Evolutionary conservation across 441 rosid species (phyloP), one percentile per base, ranked within the genome.

Genomic region (Arabidopsis hybrid): DNA sequence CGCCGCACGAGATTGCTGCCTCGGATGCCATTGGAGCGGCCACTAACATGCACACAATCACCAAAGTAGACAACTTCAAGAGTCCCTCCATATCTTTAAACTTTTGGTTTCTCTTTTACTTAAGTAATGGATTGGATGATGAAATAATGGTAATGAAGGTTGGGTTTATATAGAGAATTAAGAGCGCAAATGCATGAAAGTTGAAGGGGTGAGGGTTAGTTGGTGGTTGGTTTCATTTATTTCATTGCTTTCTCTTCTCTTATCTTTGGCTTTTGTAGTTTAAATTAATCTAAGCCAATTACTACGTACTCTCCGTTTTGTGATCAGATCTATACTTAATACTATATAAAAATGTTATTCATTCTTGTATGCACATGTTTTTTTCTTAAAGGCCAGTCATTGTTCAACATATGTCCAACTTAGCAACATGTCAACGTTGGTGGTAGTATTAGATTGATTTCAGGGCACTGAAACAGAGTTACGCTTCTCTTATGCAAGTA

Each of bases 31-130:
- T 49, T 43, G 83, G 79, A 69, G 80, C 82, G 10, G 60, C 8
- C 14, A 72, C 73, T 61, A 86, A 61, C 83, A 82, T 57, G 78
- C 68, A 77, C 43, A 71, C 53, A 26, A 77, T 71, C 72, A 77
- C 1, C 50, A 71, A n/a, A 0, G 64, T 64, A 42, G 80, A 65
- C 51, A 77, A 46, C 72, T 77, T 77, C 8, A 60, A n/a, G 50
- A 71, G 42, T 18, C 67, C 68, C 34, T 65, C 80, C 80, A 77
- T 77, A 6, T 18, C 50, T 60, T 38, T 39, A 38, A 38, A 34
- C 43, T 57, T 18, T 58, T 1, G 50, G 0, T n/a, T 16, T 29
- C 6, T 61, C 39, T 26, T 36, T 53, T 18, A 32, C 49, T 69
- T 45, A 8, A 6, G 16, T 11, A 75, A 4, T 68, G 42, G 34